Base-by-base conservation (phyloP, 495 filamentous ascomycete genomes). In the Aspergillus nidulans region DNA sequence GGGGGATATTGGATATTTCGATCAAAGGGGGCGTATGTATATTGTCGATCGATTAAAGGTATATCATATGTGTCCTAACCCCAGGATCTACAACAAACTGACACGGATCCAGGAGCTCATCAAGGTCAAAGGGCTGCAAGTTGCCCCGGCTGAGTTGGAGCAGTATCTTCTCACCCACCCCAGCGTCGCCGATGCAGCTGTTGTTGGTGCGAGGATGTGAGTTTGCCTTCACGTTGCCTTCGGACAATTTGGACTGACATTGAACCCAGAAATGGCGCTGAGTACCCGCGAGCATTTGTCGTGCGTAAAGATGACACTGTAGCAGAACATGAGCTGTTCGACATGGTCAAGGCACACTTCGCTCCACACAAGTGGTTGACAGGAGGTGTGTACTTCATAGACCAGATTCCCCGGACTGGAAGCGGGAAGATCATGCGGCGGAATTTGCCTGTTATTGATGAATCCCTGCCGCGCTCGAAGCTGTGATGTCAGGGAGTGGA, bases 1-100 rank as follows among this genome's bases (percentile, higher is more conserved):
- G 26, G 52, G 52, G 2, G 52, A 55, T 47, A 55, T 55, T 25
- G 52, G 52, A 12, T 55, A 55, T 55, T 7, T 55, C 12, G 52
- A 55, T 47, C 12, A 20, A 4, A 10, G 48, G 32, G 48, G 48
- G 4, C 25, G 48, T 25, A 36, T 51, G 10, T 39, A 39, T 19
- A 51, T 51, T 25, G 36, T 51, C 18, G 32, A 40, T 24, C 36
- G 45, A 6, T 5, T 56, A 23, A 56, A 49, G 38, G 28, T 40
- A 36, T 3, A 19, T 19, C 15, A 16, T 10, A 36, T 18, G 23
- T 48, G 15, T 48, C 4, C n/a, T 16, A 4, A n/a, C n/a, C n/a
- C n/a, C 12, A 4, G 12, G 13, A 39, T 39, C 3, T 16, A 39
- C 12, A 13, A 39, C 36, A 4, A 16, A 13, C 36, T 49, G 26